Evolutionary conservation across 164 flowering plant genomes (phyloP), one percentile per base, ranked within the genome.

Genomic region (Paratinospora sagittata): DNA sequence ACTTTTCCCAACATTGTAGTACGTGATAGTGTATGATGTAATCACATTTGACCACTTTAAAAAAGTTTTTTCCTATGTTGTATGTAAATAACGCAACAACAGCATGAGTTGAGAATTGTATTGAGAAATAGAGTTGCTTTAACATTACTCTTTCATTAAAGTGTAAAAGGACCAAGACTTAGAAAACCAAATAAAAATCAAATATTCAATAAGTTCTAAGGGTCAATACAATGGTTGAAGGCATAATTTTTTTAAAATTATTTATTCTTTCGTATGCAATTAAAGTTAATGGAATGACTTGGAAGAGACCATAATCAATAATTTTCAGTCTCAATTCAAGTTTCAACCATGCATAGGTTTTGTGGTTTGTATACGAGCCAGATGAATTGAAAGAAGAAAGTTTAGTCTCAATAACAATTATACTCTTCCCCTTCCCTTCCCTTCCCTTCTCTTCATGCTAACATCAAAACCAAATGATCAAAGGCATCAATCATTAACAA

Each of bases 191-290:
- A 36, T 3, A 36, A 36, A 3, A 8, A 3, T 43, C 7, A 70
- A 76, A 66, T 82, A 77, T 82, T 81, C 68, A 72, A 67, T 65
- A 80, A 80, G 78, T 80, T 72, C 72, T 65, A 49, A 75, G n/a
- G 66, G 63, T 19, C 57, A 43, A 52, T 2, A 16, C 19, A 1
- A 3, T 16, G 1, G 19, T 49, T 49, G 19, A 11, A 52, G 16
- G 21, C 58, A 52, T 52, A 21, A 21, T 16, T 52, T 1, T 39
- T n/a, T 52, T 6, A 52, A 21, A 17, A 16, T 6, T 21, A 52
- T 52, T 52, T 4, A 52, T 52, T n/a, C n/a, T n/a, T n/a, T n/a
- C n/a, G n/a, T 52, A 52, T 52, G 58, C 23, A 52, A 52, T n/a
- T 52, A 19, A 52, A 52, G n/a, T n/a, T n/a, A 52, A 52, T 52